Percentiles rank a stretch among this genome's conserved stretches.
Conservation (phyloP, 202 grass and related monocot species). For the Schoenoplectus tabernaemontani region DNA sequence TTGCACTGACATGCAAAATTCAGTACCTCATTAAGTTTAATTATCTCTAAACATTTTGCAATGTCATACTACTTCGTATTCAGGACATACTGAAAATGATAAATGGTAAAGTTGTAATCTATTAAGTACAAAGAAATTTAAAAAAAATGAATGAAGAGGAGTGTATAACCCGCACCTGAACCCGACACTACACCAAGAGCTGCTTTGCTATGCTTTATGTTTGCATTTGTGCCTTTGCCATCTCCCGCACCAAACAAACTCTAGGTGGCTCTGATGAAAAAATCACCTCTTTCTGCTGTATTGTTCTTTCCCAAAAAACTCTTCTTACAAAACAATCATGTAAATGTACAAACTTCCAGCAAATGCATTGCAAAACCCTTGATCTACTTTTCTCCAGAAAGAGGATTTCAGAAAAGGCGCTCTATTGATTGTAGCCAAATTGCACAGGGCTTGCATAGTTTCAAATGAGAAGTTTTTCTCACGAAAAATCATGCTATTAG, state of each 20-base stretch:
- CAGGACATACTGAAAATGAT: slow-evolving; percentile 64
- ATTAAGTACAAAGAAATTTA: slow-evolving; percentile 17
- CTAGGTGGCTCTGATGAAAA: slow-evolving; percentile 22
- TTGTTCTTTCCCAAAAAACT: neutral
- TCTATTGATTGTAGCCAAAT: slow-evolving; percentile 35
- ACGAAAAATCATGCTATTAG: neutral
- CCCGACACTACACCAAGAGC: slow-evolving; percentile 77
- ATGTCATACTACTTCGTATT: slow-evolving; percentile 90
- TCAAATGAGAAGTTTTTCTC: neutral
- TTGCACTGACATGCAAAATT: neutral
- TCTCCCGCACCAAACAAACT: slow-evolving; percentile 40
- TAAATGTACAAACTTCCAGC: slow-evolving; percentile 18
- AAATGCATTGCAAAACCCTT: slow-evolving; percentile 22
- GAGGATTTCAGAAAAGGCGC: slow-evolving; percentile 27
- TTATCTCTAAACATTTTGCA: slow-evolving; percentile 80
- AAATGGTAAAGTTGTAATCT: slow-evolving; percentile 27
- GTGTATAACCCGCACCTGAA: slow-evolving; percentile 46
- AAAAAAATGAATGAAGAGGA: slow-evolving; percentile 10
- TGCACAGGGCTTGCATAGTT: slow-evolving; percentile 49
- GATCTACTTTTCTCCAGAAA: slow-evolving; percentile 25
- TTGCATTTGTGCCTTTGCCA: slow-evolving; percentile 40
- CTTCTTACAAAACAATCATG: slow-evolving; percentile 23
- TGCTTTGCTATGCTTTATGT: slow-evolving; percentile 72
- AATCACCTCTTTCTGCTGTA: slow-evolving; percentile 19
- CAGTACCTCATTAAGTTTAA: slow-evolving; percentile 71